Percentiles rank a stretch among this genome's conserved stretches.
Evolutionary conservation across 2,329 filamentous ascomycete genomes (phyloP).

Genomic region (Seiridium cupressi): DNA sequence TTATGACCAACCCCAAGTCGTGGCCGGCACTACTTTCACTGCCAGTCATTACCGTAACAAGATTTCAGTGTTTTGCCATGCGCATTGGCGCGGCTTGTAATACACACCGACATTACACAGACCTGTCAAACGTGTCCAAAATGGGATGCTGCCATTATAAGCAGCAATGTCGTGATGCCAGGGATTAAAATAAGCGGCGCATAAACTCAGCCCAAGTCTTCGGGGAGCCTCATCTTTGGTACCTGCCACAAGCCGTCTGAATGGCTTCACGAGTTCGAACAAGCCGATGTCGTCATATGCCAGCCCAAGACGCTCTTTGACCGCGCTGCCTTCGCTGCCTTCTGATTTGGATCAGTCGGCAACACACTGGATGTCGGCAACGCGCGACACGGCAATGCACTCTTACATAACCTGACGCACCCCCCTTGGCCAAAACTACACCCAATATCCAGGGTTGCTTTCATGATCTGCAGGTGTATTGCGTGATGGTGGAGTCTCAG

Average conservation of each 20-base stretch:
- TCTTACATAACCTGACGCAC: not conserved
- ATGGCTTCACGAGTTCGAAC: not conserved
- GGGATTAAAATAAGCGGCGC: slow-evolving; percentile 1
- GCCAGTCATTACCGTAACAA: not conserved
- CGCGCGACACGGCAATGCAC: not conserved
- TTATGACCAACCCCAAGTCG: not conserved
- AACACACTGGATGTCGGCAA: not conserved
- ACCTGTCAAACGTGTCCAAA: not conserved
- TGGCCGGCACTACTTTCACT: not conserved
- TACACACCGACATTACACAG: slow-evolving; percentile 7
- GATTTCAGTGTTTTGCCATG: not conserved
- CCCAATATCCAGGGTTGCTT: not conserved
- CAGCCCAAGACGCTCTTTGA: not conserved
- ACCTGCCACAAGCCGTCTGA: not conserved
- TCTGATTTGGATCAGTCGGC: not conserved
- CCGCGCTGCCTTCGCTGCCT: not conserved
- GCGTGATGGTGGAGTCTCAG: not conserved
- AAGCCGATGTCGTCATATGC: not conserved
- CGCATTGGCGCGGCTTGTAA: not conserved
- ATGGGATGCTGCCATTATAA: not conserved
- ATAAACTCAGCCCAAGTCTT: not conserved
- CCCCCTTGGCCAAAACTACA: not conserved
- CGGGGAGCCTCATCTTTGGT: not conserved
- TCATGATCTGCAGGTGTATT: slow-evolving; percentile 5
- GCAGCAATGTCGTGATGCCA: slow-evolving; percentile 6